Evolutionary conservation across 495 filamentous ascomycete species (phyloP), one percentile per base, ranked within the genome.

Genomic region (Bacidia rubella): DNA sequence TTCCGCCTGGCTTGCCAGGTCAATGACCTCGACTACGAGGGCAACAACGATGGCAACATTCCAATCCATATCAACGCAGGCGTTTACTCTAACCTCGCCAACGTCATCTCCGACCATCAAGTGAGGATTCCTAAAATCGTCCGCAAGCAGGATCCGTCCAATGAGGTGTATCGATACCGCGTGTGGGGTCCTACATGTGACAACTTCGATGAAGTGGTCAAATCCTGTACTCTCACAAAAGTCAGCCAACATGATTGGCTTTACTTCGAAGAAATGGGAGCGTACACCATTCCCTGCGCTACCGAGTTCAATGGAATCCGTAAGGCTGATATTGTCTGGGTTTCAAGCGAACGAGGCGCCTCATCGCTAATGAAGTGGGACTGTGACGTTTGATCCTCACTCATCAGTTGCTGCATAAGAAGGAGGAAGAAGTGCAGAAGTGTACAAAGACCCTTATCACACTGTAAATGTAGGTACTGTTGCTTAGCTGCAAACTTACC

Each of bases 111-210:
- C 66, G 93, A 97, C 62, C 93, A 97, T 66, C 93, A 99, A 71
- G 75, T 94, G 60, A 90, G 90, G 0, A 68, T 83, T 41, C 86
- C 90, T 47, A 86, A 82, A 66, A 74, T 97, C 48, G 69, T 99
- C 24, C 80, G 81, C 58, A 61, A 56, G 29, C 49, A 21, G 10
- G 74, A 74, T 57, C 56, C 65, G 43, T 68, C 69, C 27, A 64
- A 67, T 21, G 60, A 61, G 9, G 43, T 60, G 25, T 74, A 71
- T 48, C 70, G 76, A 46, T 99, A 97, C 69, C 95, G 88, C 43
- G 85, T 99, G 67, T 99, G 92, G 92, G 92, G 92, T 11, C 92
- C 92, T 12, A 96, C 93, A 21, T 99, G 92, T 63, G 92, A 99
- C 65, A 89, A 90, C 53, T 95, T 96, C 62, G 92, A 99, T 71